Evolutionary conservation across 768 basidiomycete species (phyloP).

Genomic region (Pulveroboletus ravenelii): DNA sequence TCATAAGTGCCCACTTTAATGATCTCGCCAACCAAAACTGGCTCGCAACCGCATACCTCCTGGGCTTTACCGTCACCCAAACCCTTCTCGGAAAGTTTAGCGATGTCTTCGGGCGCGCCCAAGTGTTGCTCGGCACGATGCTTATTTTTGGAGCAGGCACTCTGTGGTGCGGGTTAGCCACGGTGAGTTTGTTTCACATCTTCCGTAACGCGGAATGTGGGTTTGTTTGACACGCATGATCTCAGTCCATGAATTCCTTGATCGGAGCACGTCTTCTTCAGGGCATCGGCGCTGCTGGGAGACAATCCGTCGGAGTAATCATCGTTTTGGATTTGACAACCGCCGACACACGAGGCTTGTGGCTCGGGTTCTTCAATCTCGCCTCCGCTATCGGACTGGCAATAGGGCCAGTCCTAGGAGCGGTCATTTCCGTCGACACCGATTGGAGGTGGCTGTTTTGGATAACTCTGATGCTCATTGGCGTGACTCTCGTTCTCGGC

Average conservation of each 20-base stretch:
- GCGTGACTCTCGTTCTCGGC: constrained; percentile 25
- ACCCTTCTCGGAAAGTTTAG: constrained; percentile 33
- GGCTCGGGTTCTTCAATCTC: constrained; percentile 34
- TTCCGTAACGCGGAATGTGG: neutral
- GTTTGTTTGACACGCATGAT: constrained; percentile 6
- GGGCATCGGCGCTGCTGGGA: constrained; percentile 35
- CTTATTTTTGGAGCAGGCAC: constrained; percentile 33
- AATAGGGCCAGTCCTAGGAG: constrained; percentile 44
- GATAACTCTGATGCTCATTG: constrained; percentile 35
- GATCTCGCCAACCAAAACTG: constrained; percentile 32
- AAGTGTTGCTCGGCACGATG: constrained; percentile 33
- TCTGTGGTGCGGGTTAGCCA: constrained; percentile 31
- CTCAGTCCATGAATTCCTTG: constrained; percentile 33
- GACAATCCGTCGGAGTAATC: constrained; percentile 35
- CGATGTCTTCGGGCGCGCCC: constrained; percentile 33
- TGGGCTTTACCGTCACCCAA: constrained; percentile 35
- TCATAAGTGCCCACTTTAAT: constrained; percentile 29
- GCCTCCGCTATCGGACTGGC: constrained; percentile 41
- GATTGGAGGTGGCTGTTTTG: constrained; percentile 47
- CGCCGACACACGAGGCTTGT: constrained; percentile 31
- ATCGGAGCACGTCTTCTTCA: constrained; percentile 33
- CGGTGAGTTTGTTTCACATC: constrained; percentile 16
- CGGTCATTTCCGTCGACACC: constrained; percentile 39
- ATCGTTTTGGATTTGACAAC: constrained; percentile 35
- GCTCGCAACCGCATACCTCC: constrained; percentile 32